These are phyloP conservation scores for Plantago major DNA, from an alignment of 257 asterid species.

Conservation along the genomic window DNA sequence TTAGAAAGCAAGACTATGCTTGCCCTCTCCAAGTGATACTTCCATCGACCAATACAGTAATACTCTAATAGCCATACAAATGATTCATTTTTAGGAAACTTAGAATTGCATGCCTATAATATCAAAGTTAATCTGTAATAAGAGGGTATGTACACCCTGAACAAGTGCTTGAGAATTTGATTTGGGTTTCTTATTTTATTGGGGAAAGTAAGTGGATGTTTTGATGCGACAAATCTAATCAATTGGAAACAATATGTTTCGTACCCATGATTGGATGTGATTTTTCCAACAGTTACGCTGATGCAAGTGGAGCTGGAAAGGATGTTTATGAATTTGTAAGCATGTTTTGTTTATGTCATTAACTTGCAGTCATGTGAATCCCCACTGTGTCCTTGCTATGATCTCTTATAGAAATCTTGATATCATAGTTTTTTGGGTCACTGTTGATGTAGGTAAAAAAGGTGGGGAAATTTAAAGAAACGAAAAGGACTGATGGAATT, in stretches of 20 bases:
- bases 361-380: not conserved
- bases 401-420: not conserved
- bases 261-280: slow-evolving; percentile 6
- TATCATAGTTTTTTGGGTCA: slow-evolving; percentile 1
- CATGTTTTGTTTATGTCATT: slow-evolving; percentile 6
- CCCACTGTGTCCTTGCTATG: not conserved
- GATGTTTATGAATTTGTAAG: slow-evolving; percentile 79
- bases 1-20: too few relatives aligned
- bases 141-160: not conserved
- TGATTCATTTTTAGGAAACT: too few relatives aligned
- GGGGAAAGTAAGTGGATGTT: not conserved
- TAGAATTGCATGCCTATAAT: not conserved
- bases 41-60: too few relatives aligned
- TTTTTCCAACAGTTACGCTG: slow-evolving; percentile 48
- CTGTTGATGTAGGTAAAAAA: slow-evolving; percentile 50
- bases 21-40: too few relatives aligned
- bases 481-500: slow-evolving; percentile 66
- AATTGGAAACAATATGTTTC: slow-evolving; percentile 1
- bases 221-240: not conserved
- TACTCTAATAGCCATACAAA: too few relatives aligned
- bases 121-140: not conserved
- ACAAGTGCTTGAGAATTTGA: not conserved
- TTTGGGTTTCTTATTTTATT: not conserved
- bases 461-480: slow-evolving; percentile 70
- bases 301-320: slow-evolving; percentile 68